These are phyloP conservation scores for Malus hybrid DNA, from an alignment of 331 rosid species.

Conservation along the genomic window DNA sequence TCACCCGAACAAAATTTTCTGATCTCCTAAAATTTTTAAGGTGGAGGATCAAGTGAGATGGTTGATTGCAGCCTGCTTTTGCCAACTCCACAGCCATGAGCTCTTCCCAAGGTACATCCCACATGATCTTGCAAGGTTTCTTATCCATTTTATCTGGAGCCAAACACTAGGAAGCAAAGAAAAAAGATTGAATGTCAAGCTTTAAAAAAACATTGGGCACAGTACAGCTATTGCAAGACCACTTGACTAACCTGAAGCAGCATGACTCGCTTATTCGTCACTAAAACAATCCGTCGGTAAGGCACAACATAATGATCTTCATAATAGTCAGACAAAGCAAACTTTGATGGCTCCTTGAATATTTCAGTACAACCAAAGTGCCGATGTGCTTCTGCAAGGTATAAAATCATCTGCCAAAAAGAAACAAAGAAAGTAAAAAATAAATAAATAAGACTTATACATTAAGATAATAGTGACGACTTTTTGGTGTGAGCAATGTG, in stretches of 20 bases:
- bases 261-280: conserved; percentile 88
- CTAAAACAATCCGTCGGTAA: conserved; percentile 67
- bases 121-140: conserved; percentile 85
- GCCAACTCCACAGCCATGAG: conserved; percentile 89
- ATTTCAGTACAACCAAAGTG: conserved; percentile 88
- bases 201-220: not conserved
- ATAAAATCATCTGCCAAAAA: conserved; percentile 70
- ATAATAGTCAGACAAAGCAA: conserved; percentile 84
- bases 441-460: not conserved
- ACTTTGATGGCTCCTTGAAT: conserved; percentile 97
- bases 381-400: conserved; percentile 88
- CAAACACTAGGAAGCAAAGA: conserved; percentile 56
- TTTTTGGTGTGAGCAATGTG: not conserved
- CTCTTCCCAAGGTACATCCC: conserved; percentile 97
- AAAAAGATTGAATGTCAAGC: conserved; percentile 23
- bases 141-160: conserved; percentile 79
- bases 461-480: not conserved
- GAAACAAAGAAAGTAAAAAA: not conserved
- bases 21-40: conserved; percentile 72
- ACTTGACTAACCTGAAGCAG: conserved; percentile 70
- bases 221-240: not conserved
- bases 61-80: conserved; percentile 64
- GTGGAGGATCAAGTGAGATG: conserved; percentile 90
- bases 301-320: conserved; percentile 76
- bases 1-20: conserved; percentile 68